A percentile compares a stretch with the other conserved stretches of the same genome.
Evolutionary conservation across 1,284 basidiomycete genomes (phyloP).

Genomic region (Heterobasidion irregulare): DNA sequence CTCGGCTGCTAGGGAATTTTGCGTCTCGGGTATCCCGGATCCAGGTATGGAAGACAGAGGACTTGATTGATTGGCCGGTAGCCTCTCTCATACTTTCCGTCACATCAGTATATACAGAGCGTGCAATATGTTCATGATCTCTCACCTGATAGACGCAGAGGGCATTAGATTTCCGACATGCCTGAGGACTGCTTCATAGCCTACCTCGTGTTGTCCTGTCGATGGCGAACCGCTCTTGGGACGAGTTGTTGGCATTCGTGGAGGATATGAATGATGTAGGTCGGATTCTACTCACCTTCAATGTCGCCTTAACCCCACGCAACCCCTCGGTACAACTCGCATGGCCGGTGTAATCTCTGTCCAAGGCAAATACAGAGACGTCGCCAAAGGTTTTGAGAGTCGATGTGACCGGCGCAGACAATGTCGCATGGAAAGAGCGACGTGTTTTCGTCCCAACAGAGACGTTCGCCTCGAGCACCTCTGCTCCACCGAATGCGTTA

Average conservation of each 20-base stretch:
- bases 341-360: slow-evolving; percentile 63
- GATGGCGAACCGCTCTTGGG: slow-evolving; percentile 30
- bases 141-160: slow-evolving; percentile 72
- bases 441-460: slow-evolving; percentile 87
- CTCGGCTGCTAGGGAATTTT: slow-evolving; percentile 53
- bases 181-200: slow-evolving; percentile 76
- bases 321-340: slow-evolving; percentile 65
- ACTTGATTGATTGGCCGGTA: slow-evolving; percentile 78
- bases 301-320: slow-evolving; percentile 53
- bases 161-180: slow-evolving; percentile 67
- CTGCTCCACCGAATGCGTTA: slow-evolving; percentile 90
- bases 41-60: slow-evolving; percentile 76
- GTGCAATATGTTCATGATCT: background rate
- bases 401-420: slow-evolving; percentile 49
- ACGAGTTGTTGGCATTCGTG: background rate
- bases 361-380: slow-evolving; percentile 51
- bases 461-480: slow-evolving; percentile 79
- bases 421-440: slow-evolving; percentile 68
- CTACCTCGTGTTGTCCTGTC: slow-evolving; percentile 64
- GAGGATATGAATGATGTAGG: background rate
- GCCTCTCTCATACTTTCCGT: slow-evolving; percentile 67
- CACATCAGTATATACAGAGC: background rate
- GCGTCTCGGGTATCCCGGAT: slow-evolving; percentile 79
- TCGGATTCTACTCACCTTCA: slow-evolving; percentile 48
- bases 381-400: slow-evolving; percentile 56